A percentile compares a stretch with the other conserved stretches of the same genome.
Conservation (phyloP, 768 basidiomycete genomes). For the Piloderma croceum region DNA sequence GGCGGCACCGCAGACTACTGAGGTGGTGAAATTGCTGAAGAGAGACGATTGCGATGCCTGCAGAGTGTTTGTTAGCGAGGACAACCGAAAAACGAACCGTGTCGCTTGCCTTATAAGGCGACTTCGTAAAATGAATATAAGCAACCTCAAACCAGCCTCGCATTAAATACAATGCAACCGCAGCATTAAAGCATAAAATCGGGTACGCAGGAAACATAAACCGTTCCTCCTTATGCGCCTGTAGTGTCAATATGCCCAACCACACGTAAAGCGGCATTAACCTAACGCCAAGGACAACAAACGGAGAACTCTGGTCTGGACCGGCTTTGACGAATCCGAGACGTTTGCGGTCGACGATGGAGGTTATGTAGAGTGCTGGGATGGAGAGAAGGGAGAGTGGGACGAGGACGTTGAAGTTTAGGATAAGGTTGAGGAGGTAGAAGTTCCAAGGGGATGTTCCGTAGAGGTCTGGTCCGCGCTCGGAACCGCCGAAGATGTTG, state of each 20-base stretch:
- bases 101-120: conserved; percentile 72
- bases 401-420: conserved; percentile 90
- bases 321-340: conserved; percentile 50
- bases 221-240: conserved; percentile 97
- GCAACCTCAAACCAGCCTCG: conserved; percentile 81
- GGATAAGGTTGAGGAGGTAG: conserved; percentile 81
- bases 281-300: conserved; percentile 66
- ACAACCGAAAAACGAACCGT: neutral
- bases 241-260: conserved; percentile 69
- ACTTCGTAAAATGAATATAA: conserved; percentile 72
- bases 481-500: conserved; percentile 80
- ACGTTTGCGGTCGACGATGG: conserved; percentile 68
- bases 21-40: conserved; percentile 72
- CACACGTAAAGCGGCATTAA: conserved; percentile 93
- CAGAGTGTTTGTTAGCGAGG: conserved; percentile 5
- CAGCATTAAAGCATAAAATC: conserved; percentile 89
- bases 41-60: conserved; percentile 74
- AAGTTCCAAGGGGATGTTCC: conserved; percentile 85
- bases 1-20: conserved; percentile 57
- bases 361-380: conserved; percentile 73
- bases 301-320: conserved; percentile 69
- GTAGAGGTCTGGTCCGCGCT: conserved; percentile 86
- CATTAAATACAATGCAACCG: conserved; percentile 77
- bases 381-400: conserved; percentile 78
- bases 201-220: conserved; percentile 97